A percentile compares a stretch with the other conserved stretches of the same genome.
phyloP scores from a whole-genome alignment of 1,284 basidiomycete species.

The Rhodofomes roseus region DNA sequence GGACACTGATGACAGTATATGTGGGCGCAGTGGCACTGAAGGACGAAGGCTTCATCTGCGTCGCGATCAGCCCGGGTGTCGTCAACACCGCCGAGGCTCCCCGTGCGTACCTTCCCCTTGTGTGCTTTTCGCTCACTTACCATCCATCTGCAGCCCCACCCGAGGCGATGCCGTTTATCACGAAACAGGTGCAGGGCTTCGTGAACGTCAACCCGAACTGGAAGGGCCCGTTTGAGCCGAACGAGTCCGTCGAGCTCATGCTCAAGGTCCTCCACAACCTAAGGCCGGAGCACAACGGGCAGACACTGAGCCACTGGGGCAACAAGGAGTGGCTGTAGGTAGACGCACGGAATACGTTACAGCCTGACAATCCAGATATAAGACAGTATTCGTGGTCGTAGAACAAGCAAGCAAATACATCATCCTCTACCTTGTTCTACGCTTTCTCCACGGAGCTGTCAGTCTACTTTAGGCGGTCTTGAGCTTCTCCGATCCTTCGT shows the following conservation, averaged over 20 bases:
- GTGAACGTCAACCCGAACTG: not conserved
- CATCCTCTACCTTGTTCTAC: too few relatives aligned
- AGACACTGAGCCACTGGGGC: not conserved
- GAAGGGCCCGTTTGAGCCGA: not conserved
- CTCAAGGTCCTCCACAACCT: not conserved
- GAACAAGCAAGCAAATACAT: too few relatives aligned
- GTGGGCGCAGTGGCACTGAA: slow-evolving; percentile 20
- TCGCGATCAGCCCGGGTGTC: slow-evolving; percentile 35
- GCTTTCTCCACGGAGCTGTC: too few relatives aligned
- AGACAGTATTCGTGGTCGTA: too few relatives aligned
- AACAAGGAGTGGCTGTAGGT: too few relatives aligned
- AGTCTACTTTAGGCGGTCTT: too few relatives aligned
- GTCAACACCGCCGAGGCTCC: slow-evolving; percentile 28
- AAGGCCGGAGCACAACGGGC: not conserved
- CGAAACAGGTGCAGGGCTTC: not conserved
- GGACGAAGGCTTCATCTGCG: slow-evolving; percentile 34
- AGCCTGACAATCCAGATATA: too few relatives aligned
- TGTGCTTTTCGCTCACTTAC: too few relatives aligned
- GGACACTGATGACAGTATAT: too few relatives aligned
- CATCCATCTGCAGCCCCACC: not conserved
- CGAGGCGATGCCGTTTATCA: not conserved
- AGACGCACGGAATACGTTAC: too few relatives aligned
- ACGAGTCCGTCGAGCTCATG: not conserved
- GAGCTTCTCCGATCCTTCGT: too few relatives aligned
- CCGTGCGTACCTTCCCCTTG: not conserved